A percentile compares a stretch with the other conserved stretches of the same genome.
phyloP scores from a whole-genome alignment of 768 basidiomycete genomes.

The Macrolepiota fuliginosa region DNA sequence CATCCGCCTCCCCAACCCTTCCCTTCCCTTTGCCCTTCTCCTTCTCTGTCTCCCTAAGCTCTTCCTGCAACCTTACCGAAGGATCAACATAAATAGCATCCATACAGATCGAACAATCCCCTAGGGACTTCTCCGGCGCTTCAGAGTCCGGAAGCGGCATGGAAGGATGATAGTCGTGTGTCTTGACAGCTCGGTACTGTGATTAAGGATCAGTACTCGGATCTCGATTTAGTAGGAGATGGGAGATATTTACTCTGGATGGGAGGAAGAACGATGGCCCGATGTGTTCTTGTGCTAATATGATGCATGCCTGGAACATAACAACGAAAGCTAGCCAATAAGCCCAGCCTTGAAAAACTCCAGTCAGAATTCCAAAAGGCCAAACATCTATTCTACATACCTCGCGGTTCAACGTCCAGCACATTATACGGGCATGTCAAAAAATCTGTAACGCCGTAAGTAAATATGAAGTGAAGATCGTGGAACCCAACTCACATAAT shows the following conservation, averaged over 20 bases:
- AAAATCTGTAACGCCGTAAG: conserved; percentile 54
- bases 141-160: conserved; percentile 73
- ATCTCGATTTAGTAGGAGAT: not conserved
- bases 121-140: conserved; percentile 70
- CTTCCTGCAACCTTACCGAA: conserved; percentile 30
- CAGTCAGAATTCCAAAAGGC: not conserved
- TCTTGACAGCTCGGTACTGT: conserved; percentile 58
- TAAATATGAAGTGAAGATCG: not conserved
- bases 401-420: conserved; percentile 71
- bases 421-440: conserved; percentile 84
- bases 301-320: conserved; percentile 54
- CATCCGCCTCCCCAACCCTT: not conserved
- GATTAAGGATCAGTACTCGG: not conserved
- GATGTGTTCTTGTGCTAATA: conserved; percentile 71
- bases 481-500: conserved; percentile 57
- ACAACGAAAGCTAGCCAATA: conserved; percentile 60
- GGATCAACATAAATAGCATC: conserved; percentile 68
- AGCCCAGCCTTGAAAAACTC: conserved; percentile 56
- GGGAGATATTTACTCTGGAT: conserved; percentile 43
- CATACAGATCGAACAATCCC: conserved; percentile 94
- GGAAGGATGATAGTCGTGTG: conserved; percentile 85
- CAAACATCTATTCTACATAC: conserved; percentile 38
- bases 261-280: conserved; percentile 88
- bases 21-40: conserved; percentile 19
- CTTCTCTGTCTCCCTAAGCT: conserved; percentile 30